Evolutionary conservation across 2,329 filamentous ascomycete species (phyloP).

Genomic region (Neodidymelliopsis sp.): DNA sequence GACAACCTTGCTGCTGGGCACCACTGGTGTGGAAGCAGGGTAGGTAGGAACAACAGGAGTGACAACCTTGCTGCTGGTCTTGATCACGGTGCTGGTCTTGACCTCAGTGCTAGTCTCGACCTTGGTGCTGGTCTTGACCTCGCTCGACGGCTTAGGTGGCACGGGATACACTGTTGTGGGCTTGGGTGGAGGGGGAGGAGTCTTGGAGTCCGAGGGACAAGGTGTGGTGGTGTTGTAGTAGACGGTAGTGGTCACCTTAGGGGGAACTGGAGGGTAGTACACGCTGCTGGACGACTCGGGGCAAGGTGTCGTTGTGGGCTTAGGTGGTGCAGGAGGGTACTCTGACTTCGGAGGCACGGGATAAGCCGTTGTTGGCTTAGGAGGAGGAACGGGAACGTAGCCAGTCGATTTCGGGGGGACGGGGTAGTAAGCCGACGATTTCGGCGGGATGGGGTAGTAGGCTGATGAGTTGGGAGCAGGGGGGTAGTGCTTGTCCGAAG

Average conservation of each 20-base stretch:
- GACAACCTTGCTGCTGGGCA: slow-evolving; percentile 6
- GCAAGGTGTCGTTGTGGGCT: slow-evolving; percentile 14
- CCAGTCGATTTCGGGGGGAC: not conserved
- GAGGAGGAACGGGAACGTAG: not conserved
- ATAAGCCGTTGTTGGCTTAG: not conserved
- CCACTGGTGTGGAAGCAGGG: slow-evolving; percentile 10
- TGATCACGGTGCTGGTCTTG: slow-evolving; percentile 2
- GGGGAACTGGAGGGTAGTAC: slow-evolving; percentile 3
- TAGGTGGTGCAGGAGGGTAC: slow-evolving; percentile 6
- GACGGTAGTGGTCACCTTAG: slow-evolving; percentile 13
- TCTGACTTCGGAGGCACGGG: not conserved
- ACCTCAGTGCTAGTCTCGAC: slow-evolving; percentile 13
- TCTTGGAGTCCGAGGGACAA: slow-evolving; percentile 11
- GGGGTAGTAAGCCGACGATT: not conserved
- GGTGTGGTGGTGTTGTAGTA: slow-evolving; percentile 17
- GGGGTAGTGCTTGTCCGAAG: slow-evolving; percentile 2
- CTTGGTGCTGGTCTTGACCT: slow-evolving; percentile 11
- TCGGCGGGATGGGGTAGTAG: not conserved
- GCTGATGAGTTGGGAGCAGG: slow-evolving; percentile 8
- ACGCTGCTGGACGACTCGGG: slow-evolving; percentile 6
- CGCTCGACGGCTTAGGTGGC: slow-evolving; percentile 9
- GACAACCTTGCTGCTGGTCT: slow-evolving; percentile 15
- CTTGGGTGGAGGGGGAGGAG: slow-evolving; percentile 11
- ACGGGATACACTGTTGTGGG: slow-evolving; percentile 15
- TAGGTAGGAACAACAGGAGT: slow-evolving; percentile 20